These are phyloP conservation scores for Vinca minor DNA, from an alignment of 257 asterid species.

Conservation along the genomic window DNA sequence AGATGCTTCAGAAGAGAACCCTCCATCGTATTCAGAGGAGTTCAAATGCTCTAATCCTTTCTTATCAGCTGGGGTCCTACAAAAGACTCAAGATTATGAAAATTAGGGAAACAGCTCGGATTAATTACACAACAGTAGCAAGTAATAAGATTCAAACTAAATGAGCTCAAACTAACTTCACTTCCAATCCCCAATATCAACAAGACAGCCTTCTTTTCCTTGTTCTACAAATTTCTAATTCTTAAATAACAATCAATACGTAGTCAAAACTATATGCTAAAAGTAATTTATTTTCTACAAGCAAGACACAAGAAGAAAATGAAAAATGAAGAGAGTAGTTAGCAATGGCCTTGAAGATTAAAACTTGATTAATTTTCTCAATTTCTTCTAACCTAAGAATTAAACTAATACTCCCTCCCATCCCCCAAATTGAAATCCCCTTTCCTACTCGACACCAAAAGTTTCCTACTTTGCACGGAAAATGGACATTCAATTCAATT, in stretches of 20 bases:
- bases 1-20: slow-evolving; percentile 19
- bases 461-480: too few species aligned
- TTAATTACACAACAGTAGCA: not conserved
- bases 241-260: not conserved
- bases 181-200: not conserved
- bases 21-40: slow-evolving; percentile 6
- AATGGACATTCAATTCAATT: too few species aligned
- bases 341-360: not conserved
- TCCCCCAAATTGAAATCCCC: too few species aligned
- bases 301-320: not conserved
- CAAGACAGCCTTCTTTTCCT: not conserved
- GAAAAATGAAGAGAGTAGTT: not conserved
- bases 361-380: not conserved
- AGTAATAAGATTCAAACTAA: not conserved
- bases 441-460: too few species aligned
- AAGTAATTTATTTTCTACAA: not conserved
- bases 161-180: not conserved
- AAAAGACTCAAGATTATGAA: slow-evolving; percentile 3
- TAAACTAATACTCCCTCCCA: too few species aligned
- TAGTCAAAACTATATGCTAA: not conserved
- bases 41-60: slow-evolving; percentile 10
- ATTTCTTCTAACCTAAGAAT: not conserved
- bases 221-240: not conserved
- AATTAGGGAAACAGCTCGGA: not conserved
- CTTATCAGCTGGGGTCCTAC: slow-evolving; percentile 12